Evolutionary conservation across 805 yeast genomes (phyloP).

Genomic region (Yamadazyma paraphyllophila): DNA sequence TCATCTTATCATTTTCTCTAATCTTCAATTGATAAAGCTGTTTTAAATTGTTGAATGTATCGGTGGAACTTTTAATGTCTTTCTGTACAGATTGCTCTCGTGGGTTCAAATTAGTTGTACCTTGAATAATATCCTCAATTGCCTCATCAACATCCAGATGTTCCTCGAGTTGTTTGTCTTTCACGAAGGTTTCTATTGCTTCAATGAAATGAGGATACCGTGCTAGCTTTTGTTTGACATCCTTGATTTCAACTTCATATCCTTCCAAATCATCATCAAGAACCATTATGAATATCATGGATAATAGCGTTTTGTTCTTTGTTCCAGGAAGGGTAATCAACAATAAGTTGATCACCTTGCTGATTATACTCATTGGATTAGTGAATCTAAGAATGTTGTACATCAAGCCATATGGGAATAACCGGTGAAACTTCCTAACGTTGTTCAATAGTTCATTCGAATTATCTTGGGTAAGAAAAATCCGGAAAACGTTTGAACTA

Average conservation of each 20-base stretch:
- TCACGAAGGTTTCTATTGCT: conserved; percentile 27
- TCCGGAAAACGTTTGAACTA: conserved; percentile 79
- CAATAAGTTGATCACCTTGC: conserved; percentile 74
- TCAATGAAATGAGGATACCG: conserved; percentile 22
- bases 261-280: conserved; percentile 17
- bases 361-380: conserved; percentile 82
- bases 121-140: conserved; percentile 1
- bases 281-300: conserved; percentile 65
- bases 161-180: conserved; percentile 6
- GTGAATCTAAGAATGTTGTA: conserved; percentile 77
- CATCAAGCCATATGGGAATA: conserved; percentile 79
- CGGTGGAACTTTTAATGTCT: not conserved
- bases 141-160: conserved; percentile 9
- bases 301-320: conserved; percentile 48
- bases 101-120: not conserved
- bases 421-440: conserved; percentile 64
- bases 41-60: conserved; percentile 42
- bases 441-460: conserved; percentile 75
- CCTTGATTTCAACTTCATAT: conserved; percentile 20
- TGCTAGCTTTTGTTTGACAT: conserved; percentile 36
- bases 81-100: not conserved
- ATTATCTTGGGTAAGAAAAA: conserved; percentile 77
- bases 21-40: conserved; percentile 62
- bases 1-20: conserved; percentile 71
- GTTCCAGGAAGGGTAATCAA: conserved; percentile 48